Conservation (phyloP, 371 early-diverging fungal species). For the Rhizopus delemar region DNA sequence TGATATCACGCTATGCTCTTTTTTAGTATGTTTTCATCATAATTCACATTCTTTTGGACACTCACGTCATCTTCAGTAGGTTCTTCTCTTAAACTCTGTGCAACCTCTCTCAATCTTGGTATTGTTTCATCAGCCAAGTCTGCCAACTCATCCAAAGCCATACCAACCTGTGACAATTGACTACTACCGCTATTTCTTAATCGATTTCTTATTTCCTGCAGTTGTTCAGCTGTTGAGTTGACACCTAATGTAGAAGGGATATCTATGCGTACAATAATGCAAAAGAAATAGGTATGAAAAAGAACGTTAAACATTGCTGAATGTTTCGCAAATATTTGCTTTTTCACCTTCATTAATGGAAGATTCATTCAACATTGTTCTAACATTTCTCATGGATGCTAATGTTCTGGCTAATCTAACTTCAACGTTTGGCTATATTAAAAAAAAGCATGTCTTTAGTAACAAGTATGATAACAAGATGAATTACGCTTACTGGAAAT, state of each 20-base stretch:
- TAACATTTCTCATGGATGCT: conserved; percentile 47
- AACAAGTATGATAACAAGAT: background rate
- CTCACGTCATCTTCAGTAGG: background rate
- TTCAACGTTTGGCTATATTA: conserved; percentile 44
- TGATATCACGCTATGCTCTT: conserved; percentile 6
- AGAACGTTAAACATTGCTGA: background rate
- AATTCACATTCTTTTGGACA: background rate
- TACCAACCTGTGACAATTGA: conserved; percentile 42
- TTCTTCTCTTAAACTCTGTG: conserved; percentile 30
- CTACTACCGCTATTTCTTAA: conserved; percentile 34
- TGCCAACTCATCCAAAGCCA: conserved; percentile 45
- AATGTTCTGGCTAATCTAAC: conserved; percentile 49
- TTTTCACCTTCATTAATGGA: conserved; percentile 5
- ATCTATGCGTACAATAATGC: background rate
- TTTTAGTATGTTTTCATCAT: too few species aligned
- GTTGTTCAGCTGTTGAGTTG: conserved; percentile 30
- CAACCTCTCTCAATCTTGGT: conserved; percentile 39
- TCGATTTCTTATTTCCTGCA: conserved; percentile 42
- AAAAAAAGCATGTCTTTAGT: background rate
- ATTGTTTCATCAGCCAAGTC: conserved; percentile 36
- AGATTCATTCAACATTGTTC: conserved; percentile 38
- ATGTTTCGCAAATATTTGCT: background rate
- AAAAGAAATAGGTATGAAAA: background rate
- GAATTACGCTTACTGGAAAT: conserved; percentile 35
- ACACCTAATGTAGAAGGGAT: background rate